Evolutionary conservation across 106 monocot genomes (phyloP), one percentile per base, ranked within the genome.

Genomic region (Dioscorea zingiberensis): DNA sequence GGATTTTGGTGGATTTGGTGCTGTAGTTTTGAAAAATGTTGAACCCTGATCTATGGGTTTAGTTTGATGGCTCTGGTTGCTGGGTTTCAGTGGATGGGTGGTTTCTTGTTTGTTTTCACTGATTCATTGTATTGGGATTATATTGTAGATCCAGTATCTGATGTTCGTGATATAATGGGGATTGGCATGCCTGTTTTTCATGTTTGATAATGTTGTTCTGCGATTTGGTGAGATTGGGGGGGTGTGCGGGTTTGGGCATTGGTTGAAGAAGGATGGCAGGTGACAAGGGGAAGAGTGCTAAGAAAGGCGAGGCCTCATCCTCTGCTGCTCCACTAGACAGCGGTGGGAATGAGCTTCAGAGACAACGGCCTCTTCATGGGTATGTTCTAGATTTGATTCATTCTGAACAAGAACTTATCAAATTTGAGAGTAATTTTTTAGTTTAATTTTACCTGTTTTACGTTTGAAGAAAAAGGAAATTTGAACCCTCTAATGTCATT

Each of bases 281-380:
- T 67, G 62, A 73, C 7, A 73, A 77, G 25, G 69, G 61, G 15
- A 72, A 73, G 64, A 44, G 22, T 47, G 22, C 44, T 21, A 29
- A 28, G 44, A 70, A 29, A 65, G 71, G 53, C 21, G 67, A 70
- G 71, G 49, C 56, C 19, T 16, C 46, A 55, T 13, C 60, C 46
- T 2, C 47, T 57, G 15, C 53, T 15, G 27, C 57, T 17, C 17
- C 59, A 15, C 47, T 47, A n/a, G 75, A 75, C 55, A 73, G 73
- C 53, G 59, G 60, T 28, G 28, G 73, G 26, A 46, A 66, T 16
- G 76, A 76, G 4, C 55, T 62, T 66, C 55, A 28, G 25, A 76
- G 76, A 54, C 68, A 64, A 28, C 65, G 62, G n/a, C 63, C 76
- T 15, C 54, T 84, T 21, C 62, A 75, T 72, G 84, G 79, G 79